phyloP scores from a whole-genome alignment of 1,139 yeast genomes.

The Hansenula lynferdii region DNA sequence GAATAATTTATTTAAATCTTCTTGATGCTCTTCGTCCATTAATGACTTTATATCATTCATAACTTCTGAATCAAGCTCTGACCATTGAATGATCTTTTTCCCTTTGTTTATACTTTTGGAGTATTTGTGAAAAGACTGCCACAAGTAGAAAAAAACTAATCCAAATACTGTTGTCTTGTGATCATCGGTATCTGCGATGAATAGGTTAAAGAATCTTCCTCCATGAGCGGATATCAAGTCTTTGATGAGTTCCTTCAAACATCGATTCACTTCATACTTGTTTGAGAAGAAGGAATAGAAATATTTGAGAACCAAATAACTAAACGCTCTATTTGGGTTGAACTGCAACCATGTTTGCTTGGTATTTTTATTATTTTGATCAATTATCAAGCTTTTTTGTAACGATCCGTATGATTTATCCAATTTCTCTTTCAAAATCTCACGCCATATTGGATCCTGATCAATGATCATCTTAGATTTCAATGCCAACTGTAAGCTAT shows the following conservation, averaged over 20 bases:
- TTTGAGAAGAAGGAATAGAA: slow-evolving; percentile 4
- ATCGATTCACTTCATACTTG: neutral
- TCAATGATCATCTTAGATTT: neutral
- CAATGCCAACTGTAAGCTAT: neutral
- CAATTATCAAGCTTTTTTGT: neutral
- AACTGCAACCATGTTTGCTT: slow-evolving; percentile 1
- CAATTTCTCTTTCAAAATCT: neutral
- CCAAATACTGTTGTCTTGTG: neutral
- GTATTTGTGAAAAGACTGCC: neutral
- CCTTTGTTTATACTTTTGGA: neutral
- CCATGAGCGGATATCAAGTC: neutral
- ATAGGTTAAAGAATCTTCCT: slow-evolving; percentile 2
- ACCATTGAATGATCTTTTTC: neutral
- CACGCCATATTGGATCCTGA: neutral
- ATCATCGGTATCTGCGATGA: slow-evolving; percentile 1
- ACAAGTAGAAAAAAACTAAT: neutral
- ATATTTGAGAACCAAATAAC: no score
- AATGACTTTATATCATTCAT: no score
- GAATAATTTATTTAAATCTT: neutral
- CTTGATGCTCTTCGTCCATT: neutral
- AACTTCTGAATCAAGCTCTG: no score
- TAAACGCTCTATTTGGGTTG: no score
- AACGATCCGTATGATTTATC: neutral
- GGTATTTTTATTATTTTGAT: neutral
- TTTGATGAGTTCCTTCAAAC: neutral